phyloP scores from a whole-genome alignment of 2,329 filamentous ascomycete genomes.

The Calonectria hongkongensis region DNA sequence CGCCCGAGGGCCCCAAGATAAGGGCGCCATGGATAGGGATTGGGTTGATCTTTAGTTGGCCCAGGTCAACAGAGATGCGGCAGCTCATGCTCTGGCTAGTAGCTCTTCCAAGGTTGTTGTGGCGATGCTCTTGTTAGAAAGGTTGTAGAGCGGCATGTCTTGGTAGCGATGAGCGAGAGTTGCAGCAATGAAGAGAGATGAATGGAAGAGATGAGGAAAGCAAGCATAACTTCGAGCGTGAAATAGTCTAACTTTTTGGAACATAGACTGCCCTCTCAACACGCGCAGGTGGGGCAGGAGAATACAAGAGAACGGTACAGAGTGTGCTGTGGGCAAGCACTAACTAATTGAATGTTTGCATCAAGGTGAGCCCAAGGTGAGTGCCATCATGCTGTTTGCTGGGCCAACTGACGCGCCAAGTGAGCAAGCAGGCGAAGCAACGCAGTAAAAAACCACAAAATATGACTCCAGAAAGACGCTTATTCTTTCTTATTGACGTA shows the following conservation, averaged over 20 bases:
- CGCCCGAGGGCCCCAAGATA: not conserved
- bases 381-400: not conserved
- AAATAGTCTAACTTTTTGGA: not conserved
- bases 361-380: not conserved
- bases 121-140: not conserved
- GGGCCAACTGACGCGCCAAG: not conserved
- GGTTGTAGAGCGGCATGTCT: not conserved
- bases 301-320: not conserved
- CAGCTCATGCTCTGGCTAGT: too few relatives aligned
- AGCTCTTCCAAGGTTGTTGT: not conserved
- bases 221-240: not conserved
- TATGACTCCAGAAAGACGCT: not conserved
- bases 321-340: not conserved
- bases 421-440: not conserved
- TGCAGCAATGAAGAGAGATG: not conserved
- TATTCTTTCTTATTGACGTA: constrained; percentile 46
- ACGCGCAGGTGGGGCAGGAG: not conserved
- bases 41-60: not conserved
- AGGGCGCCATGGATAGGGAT: not conserved
- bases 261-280: not conserved
- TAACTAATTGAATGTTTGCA: not conserved
- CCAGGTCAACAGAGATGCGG: too few relatives aligned
- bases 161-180: not conserved
- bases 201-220: not conserved
- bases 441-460: not conserved